Percentiles rank a stretch among this genome's conserved stretches.
These are phyloP conservation scores for Kodamaea lidongshanica DNA, from an alignment of 805 yeast genomes.

Conservation along the genomic window DNA sequence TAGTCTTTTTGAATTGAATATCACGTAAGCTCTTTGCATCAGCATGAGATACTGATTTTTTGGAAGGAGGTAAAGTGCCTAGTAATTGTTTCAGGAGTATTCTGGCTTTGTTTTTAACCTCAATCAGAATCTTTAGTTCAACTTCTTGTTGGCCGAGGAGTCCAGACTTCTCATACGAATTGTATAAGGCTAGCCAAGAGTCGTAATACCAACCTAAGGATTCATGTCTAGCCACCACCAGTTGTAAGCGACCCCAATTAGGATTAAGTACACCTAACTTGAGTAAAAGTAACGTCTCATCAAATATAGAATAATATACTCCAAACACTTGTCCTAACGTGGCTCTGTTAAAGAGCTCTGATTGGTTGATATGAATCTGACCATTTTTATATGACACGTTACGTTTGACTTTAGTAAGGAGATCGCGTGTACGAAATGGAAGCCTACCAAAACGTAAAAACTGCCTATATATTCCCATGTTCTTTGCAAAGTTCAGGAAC, in stretches of 20 bases:
- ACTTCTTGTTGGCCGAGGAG: constrained; percentile 43
- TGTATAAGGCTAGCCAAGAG: constrained; percentile 51
- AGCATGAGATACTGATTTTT: constrained; percentile 15
- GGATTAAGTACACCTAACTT: constrained; percentile 43
- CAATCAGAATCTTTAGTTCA: constrained; percentile 50
- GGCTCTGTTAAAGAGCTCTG: constrained; percentile 31
- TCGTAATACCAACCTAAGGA: constrained; percentile 65
- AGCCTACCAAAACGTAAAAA: constrained; percentile 64
- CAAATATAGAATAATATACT: constrained; percentile 59
- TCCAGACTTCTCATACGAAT: constrained; percentile 40
- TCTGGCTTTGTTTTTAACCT: constrained; percentile 53
- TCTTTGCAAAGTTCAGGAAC: constrained; percentile 40
- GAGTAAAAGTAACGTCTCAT: constrained; percentile 54
- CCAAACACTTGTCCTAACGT: constrained; percentile 48
- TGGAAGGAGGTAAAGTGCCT: constrained; percentile 15
- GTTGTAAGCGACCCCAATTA: constrained; percentile 14
- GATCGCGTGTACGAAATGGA: constrained; percentile 48
- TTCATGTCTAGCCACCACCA: constrained; percentile 50
- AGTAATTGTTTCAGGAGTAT: constrained; percentile 36
- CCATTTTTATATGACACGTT: constrained; percentile 10
- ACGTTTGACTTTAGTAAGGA: constrained; percentile 25
- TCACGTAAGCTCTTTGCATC: constrained; percentile 24
- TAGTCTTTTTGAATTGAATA: constrained; percentile 31
- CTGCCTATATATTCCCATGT: constrained; percentile 56
- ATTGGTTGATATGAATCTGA: constrained; percentile 10